A percentile compares a stretch with the other conserved stretches of the same genome.
These are phyloP conservation scores for Trichosanthes truncata DNA, from an alignment of 306 rosid species.

Conservation along the genomic window DNA sequence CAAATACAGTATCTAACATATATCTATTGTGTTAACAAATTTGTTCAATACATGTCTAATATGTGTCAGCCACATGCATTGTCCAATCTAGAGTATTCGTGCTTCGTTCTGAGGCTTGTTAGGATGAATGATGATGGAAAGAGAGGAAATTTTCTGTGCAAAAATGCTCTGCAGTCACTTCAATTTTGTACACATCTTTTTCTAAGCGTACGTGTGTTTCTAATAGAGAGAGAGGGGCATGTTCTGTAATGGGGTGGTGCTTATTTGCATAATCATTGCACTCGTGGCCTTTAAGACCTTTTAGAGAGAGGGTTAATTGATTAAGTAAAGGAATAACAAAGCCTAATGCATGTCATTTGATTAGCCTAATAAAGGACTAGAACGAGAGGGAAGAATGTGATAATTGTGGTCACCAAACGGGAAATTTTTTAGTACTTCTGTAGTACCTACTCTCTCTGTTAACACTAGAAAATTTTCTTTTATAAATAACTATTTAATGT, in stretches of 20 bases:
- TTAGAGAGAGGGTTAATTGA: slow-evolving; percentile 9
- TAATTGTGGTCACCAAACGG: neutral
- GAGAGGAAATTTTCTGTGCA: neutral
- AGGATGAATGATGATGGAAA: neutral
- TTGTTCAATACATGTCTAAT: neutral
- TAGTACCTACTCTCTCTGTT: too few species aligned
- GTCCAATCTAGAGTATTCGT: too few species aligned
- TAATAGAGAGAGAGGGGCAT: slow-evolving; percentile 13
- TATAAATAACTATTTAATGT: too few species aligned
- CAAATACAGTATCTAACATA: too few species aligned
- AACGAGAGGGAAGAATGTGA: neutral
- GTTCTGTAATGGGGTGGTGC: slow-evolving; percentile 34
- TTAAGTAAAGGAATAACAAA: neutral
- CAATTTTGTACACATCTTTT: neutral
- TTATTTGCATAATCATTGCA: slow-evolving; percentile 68
- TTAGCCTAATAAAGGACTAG: slow-evolving; percentile 11
- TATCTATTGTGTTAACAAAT: too few species aligned
- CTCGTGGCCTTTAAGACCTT: slow-evolving; percentile 42
- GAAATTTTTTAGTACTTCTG: too few species aligned
- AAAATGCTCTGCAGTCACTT: neutral
- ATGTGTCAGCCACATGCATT: neutral
- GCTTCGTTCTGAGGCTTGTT: neutral
- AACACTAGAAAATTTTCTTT: too few species aligned
- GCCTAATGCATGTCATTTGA: neutral
- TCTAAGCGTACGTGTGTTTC: neutral